These are phyloP conservation scores for Colletotrichum zoysiae DNA, from an alignment of 2,329 filamentous ascomycete species.

Conservation along the genomic window DNA sequence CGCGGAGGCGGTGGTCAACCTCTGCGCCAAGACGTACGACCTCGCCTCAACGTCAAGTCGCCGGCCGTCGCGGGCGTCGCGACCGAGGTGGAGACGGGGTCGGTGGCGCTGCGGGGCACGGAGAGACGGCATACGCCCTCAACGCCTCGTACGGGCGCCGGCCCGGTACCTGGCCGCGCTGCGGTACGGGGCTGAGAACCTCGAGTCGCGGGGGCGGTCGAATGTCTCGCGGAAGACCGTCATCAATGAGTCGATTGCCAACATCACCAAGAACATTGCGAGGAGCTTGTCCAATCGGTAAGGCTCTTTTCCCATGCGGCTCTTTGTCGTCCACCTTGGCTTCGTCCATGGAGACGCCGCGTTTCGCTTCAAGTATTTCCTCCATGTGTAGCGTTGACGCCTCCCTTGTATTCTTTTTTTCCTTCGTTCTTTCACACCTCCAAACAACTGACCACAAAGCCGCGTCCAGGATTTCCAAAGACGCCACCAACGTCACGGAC, in stretches of 20 bases:
- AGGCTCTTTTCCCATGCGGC: not conserved
- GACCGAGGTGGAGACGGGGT: conserved; percentile 11
- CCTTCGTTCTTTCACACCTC: too few species aligned
- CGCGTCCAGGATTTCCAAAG: not conserved
- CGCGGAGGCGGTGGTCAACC: conserved; percentile 37
- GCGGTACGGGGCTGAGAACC: not conserved
- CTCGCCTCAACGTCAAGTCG: conserved; percentile 23
- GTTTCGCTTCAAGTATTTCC: not conserved
- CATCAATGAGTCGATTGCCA: not conserved
- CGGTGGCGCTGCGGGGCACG: conserved; percentile 7
- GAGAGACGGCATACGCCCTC: not conserved
- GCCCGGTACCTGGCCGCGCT: conserved; percentile 4
- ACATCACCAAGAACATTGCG: conserved; percentile 22
- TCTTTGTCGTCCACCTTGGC: too few species aligned
- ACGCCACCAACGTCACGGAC: conserved; percentile 14
- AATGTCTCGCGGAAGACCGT: not conserved
- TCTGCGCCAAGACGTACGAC: conserved; percentile 39
- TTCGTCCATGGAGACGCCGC: not conserved
- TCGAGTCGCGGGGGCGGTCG: not conserved
- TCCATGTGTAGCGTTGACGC: not conserved
- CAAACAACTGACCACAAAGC: not conserved
- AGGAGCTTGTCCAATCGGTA: conserved; percentile 11
- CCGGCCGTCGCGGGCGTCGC: conserved; percentile 8
- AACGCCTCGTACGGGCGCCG: conserved; percentile 19
- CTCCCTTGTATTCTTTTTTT: not conserved